Evolutionary conservation across 306 rosid species (phyloP), one percentile per base, ranked within the genome.

Genomic region (Medicago ruthenica): DNA sequence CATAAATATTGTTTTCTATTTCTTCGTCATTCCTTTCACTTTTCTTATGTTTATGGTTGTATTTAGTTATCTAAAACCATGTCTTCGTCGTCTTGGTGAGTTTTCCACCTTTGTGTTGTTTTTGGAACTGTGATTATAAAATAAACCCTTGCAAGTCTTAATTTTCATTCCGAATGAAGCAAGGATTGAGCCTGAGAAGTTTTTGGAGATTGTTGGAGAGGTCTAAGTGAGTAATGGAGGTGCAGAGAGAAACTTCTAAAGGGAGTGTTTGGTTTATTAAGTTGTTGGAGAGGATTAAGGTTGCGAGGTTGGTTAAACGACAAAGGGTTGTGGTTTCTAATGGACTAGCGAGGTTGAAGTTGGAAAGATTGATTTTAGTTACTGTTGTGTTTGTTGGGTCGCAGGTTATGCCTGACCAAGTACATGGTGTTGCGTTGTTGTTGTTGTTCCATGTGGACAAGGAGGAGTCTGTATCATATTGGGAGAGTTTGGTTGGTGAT

Each of bases 191-290:
- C 98, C 98, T 55, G 97, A 90, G 75, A 95, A 86, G 55, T 92
- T 95, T 78, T 95, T 95, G 89, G 57, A 91, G 90, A 64, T 95
- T 95, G 82, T 95, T 92, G 9, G 95, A 50, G 64, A 95, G 90
- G 87, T 95, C 93, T 27, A 95, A 91, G 71, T 81, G 85, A 16
- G 57, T 17, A 72, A 95, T 90, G 22, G 16, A 34, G 8, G 20
- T 55, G 69, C 97, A 95, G 21, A 81, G 55, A 57, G 93, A 78
- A 78, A 92, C 70, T 0, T 80, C 81, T 0, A 27, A 21, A 1
- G 96, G 89, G 41, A 92, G 91, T 15, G 88, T 67, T 70, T 86
- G 60, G 83, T 84, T 84, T 66, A 95, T 84, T 84, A 92, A 86
- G 89, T 92, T 95, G 83, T 90, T 90, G 81, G 2, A 81, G 71